Base-by-base conservation (phyloP, 352 stramenopile genomes). In the Hyphochytrium catenoides region DNA sequence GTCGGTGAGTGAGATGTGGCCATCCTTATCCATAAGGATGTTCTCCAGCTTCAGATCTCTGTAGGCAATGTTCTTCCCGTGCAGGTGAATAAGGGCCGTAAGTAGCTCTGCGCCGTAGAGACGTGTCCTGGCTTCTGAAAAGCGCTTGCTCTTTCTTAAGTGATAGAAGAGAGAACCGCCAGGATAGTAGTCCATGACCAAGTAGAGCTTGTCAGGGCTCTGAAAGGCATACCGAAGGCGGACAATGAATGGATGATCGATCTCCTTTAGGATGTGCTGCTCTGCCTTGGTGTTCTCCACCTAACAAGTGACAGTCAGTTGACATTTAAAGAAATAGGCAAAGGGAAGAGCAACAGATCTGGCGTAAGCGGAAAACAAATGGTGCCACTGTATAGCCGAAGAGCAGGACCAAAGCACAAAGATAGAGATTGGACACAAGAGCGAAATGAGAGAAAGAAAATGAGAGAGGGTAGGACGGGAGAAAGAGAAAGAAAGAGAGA, bases 171-270 rank as follows among this genome's bases (percentile, higher is more conserved):
- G 78, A 0, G 67, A 82, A 2, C 72, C 72, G 20, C 72, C 72
- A 3, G 72, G 74, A 41, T 91, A 87, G 50, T 93, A 95, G 41
- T 95, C 81, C 66, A 92, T 91, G 33, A 95, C 78, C 36, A 95
- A 51, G 46, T 98, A 99, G 6, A 99, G 48, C 29, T 83, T 82
- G 30, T 86, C 69, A 0, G 63, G 30, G 41, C 81, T 86, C 45
- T 86, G 72, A 49, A 86, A 84, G 3, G 72, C 72, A 39, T 72
- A 82, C 3, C 71, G 68, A 25, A 86, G 37, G 0, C 67, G 70
- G 22, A 84, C 72, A 8, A 86, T 60, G 41, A 71, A 86, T 15
- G 72, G 72, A 34, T 86, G 72, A 51, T 62, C 79, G 44, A 83
- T 86, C 39, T 81, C 68, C 47, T 83, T 82, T 8, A 86, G 40